phyloP scores from a whole-genome alignment of 129 eudicot species.

The Oenanthe sinensis region DNA sequence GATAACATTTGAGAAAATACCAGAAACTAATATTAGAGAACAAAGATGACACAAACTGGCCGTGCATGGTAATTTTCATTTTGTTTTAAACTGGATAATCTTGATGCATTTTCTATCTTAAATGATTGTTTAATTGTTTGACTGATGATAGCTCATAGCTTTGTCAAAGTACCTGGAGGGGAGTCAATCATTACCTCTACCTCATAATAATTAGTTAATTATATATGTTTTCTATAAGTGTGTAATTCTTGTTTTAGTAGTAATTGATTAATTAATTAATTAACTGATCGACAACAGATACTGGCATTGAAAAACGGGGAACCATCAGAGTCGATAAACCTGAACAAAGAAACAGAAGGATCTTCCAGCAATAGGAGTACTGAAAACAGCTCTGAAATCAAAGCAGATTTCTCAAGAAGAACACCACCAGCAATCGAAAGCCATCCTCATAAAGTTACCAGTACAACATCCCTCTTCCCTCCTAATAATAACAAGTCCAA shows the following conservation, averaged over 20 bases:
- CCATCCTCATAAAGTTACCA: conserved; percentile 23
- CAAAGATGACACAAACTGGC: too few species aligned
- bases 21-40: background rate
- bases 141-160: background rate
- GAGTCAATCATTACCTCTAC: conserved; percentile 15
- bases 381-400: conserved; percentile 90
- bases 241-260: background rate
- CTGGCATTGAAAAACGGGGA: conserved; percentile 77
- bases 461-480: conserved; percentile 38
- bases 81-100: background rate
- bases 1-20: background rate
- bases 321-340: conserved; percentile 80
- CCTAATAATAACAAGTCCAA: conserved; percentile 19
- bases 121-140: background rate
- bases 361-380: conserved; percentile 84
- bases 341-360: conserved; percentile 96
- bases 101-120: background rate
- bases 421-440: conserved; percentile 46
- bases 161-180: background rate
- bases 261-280: too few species aligned
- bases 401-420: conserved; percentile 43
- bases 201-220: background rate
- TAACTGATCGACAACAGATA: conserved; percentile 54
- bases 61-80: background rate
- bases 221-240: background rate